Evolutionary conservation across 257 asterid species (phyloP).

Genomic region (Primulina huaijiensis): DNA sequence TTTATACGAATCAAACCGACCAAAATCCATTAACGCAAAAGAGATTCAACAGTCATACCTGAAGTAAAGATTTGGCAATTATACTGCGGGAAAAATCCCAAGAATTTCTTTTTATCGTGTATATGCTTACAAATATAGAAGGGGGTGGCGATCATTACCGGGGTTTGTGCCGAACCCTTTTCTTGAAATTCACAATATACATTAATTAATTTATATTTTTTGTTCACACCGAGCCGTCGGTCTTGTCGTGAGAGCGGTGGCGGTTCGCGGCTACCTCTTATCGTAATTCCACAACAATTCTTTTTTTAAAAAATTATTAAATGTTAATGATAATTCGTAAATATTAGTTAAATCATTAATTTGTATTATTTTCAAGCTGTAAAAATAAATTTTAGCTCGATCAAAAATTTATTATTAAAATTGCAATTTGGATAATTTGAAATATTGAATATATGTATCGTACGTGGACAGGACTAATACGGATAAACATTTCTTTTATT

Average conservation of each 20-base stretch:
- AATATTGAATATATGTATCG: not conserved
- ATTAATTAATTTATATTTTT: not conserved
- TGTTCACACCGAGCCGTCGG: not conserved
- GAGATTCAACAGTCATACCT: not conserved
- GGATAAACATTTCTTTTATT: no score
- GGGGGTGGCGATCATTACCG: slow-evolving; percentile 24
- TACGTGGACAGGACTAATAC: not conserved
- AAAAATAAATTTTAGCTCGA: no score
- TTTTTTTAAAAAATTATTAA: no score
- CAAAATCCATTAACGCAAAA: not conserved
- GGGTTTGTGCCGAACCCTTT: slow-evolving; percentile 39
- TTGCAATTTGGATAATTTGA: no score
- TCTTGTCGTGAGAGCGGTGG: not conserved
- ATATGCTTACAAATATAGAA: not conserved
- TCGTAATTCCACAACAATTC: no score
- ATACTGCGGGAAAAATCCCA: not conserved
- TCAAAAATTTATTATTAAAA: no score
- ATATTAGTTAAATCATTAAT: no score
- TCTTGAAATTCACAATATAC: slow-evolving; percentile 37
- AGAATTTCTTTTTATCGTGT: not conserved
- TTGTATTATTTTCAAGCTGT: no score
- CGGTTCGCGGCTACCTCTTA: no score
- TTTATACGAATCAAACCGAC: not conserved
- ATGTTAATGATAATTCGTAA: no score
- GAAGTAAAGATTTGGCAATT: not conserved